Evolutionary conservation across 228 moss, liverwort and hornwort genomes (phyloP).

Genomic region (Sphagnum fallax): DNA sequence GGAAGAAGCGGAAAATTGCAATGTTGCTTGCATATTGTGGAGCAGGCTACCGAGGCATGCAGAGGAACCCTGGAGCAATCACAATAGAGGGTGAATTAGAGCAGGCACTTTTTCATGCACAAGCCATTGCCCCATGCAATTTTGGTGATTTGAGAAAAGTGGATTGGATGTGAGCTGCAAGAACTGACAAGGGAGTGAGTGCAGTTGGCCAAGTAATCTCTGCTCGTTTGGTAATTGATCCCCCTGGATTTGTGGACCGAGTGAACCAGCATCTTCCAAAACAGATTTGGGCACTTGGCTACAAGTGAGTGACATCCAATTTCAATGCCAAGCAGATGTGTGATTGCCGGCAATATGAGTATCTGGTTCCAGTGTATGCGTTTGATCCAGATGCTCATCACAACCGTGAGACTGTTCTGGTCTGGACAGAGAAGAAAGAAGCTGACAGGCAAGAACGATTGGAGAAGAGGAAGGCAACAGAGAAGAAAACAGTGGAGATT

Average conservation of each 20-base stretch:
- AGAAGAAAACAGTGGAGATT: slow-evolving; percentile 9
- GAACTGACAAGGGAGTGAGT: slow-evolving; percentile 97
- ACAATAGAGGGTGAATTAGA: slow-evolving; percentile 95
- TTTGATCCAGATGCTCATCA: slow-evolving; percentile 67
- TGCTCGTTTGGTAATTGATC: slow-evolving; percentile 81
- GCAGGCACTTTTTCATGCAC: slow-evolving; percentile 79
- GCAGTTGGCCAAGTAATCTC: slow-evolving; percentile 91
- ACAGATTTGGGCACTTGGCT: slow-evolving; percentile 72
- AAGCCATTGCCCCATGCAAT: slow-evolving; percentile 73
- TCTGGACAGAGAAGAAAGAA: slow-evolving; percentile 43
- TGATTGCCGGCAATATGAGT: slow-evolving; percentile 86
- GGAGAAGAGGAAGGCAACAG: slow-evolving; percentile 21
- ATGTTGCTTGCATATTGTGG: slow-evolving; percentile 78
- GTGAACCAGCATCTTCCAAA: slow-evolving; percentile 82
- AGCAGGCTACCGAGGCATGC: slow-evolving; percentile 69
- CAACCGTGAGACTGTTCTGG: slow-evolving; percentile 34
- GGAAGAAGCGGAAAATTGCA: slow-evolving; percentile 82
- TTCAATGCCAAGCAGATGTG: slow-evolving; percentile 90
- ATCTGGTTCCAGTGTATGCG: slow-evolving; percentile 76
- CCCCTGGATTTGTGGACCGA: slow-evolving; percentile 80
- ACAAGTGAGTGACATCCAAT: slow-evolving; percentile 66
- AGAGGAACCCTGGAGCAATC: slow-evolving; percentile 72
- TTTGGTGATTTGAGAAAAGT: slow-evolving; percentile 67
- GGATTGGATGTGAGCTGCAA: slow-evolving; percentile 95
- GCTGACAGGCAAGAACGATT: slow-evolving; percentile 31